These are phyloP conservation scores for Rheum nobile DNA, from an alignment of 148 eudicot genomes.

Conservation along the genomic window DNA sequence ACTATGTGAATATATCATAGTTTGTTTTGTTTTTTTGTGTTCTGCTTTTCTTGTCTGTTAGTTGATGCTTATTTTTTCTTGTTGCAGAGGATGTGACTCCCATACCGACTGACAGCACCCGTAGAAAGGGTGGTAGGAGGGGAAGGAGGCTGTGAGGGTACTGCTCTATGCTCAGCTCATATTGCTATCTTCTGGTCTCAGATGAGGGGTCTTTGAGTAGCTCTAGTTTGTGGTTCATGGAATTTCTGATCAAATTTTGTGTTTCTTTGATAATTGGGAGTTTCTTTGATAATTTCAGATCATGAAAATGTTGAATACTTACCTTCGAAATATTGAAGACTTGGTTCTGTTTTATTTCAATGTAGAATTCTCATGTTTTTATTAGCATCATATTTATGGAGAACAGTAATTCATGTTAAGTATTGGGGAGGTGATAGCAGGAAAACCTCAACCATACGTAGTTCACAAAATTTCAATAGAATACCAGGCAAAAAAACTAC, in stretches of 20 bases:
- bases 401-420: no score
- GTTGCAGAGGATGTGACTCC: conserved; percentile 15
- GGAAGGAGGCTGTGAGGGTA: conserved; percentile 11
- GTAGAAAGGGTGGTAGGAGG: conserved; percentile 8
- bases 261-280: not conserved
- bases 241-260: not conserved
- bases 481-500: no score
- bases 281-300: not conserved
- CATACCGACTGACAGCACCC: conserved; percentile 8
- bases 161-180: not conserved
- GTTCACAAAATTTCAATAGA: no score
- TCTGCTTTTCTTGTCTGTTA: not conserved
- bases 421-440: no score
- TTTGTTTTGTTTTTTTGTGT: not conserved
- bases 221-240: not conserved
- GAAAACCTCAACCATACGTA: no score
- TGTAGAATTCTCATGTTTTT: not conserved
- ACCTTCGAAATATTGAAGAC: not conserved
- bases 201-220: not conserved
- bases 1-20: not conserved
- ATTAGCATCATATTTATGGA: no score
- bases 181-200: not conserved
- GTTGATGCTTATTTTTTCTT: not conserved
- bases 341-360: not conserved
- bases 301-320: not conserved